These are phyloP conservation scores for Lasiosphaeriaceae sp. DNA, from an alignment of 495 filamentous ascomycete species.

Conservation along the genomic window DNA sequence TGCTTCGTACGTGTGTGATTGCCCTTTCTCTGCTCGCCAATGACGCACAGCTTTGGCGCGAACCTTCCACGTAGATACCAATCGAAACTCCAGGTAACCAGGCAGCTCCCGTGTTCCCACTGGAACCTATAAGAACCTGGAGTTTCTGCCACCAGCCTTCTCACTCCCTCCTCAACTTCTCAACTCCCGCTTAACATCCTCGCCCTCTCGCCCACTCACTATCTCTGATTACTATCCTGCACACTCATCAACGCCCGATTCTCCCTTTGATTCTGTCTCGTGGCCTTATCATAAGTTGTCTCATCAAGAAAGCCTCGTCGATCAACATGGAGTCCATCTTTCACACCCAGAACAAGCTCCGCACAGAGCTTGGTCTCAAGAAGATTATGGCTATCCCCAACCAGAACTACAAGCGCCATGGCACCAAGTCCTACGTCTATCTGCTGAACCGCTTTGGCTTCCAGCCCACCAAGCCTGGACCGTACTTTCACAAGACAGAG, in stretches of 20 bases:
- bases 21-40: no score
- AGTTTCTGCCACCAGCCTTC: not conserved
- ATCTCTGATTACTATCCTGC: not conserved
- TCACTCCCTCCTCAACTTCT: not conserved
- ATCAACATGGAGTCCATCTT: conserved; percentile 31
- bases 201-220: not conserved
- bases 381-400: conserved; percentile 54
- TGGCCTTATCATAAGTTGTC: not conserved
- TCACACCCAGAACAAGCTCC: conserved; percentile 29
- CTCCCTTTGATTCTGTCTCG: not conserved
- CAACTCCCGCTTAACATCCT: not conserved
- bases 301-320: conserved; percentile 1
- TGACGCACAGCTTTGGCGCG: no score
- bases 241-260: not conserved
- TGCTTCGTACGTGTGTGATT: no score
- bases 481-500: conserved; percentile 53
- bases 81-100: no score
- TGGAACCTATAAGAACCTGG: no score
- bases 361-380: conserved; percentile 35
- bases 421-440: conserved; percentile 69
- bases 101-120: no score
- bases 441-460: conserved; percentile 68
- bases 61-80: no score
- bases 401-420: conserved; percentile 59
- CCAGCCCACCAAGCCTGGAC: conserved; percentile 63